Conservation (phyloP, 257 asterid species). For the Salvia splendens region DNA sequence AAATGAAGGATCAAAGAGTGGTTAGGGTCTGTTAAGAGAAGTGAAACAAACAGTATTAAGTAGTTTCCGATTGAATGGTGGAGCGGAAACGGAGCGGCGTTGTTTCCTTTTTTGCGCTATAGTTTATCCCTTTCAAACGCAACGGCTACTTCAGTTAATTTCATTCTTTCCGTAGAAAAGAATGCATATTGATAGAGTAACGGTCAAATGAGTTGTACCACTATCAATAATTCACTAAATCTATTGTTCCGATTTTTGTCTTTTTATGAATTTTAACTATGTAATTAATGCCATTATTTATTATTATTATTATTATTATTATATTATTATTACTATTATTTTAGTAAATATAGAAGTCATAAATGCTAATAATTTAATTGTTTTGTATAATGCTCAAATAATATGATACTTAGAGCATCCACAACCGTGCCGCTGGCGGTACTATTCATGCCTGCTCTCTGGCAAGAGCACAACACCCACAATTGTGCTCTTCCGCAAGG, state of each 20-base stretch:
- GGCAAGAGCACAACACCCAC: too few species aligned
- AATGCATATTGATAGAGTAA: conserved; percentile 42
- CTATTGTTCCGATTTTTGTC: conserved; percentile 39
- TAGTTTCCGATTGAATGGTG: conserved; percentile 11
- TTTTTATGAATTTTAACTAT: background rate
- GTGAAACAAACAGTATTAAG: conserved; percentile 18
- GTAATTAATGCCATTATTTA: too few species aligned
- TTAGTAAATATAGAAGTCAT: too few species aligned
- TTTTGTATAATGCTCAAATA: too few species aligned
- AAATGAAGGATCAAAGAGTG: background rate
- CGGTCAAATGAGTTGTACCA: conserved; percentile 65
- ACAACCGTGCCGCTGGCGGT: too few species aligned
- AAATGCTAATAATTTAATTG: too few species aligned
- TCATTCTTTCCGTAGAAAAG: conserved; percentile 26
- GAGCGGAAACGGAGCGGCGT: conserved; percentile 23
- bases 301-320: background rate
- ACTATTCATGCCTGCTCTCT: too few species aligned
- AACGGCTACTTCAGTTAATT: conserved; percentile 81
- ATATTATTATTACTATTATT: too few species aligned
- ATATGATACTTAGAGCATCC: too few species aligned
- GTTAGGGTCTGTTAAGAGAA: too few species aligned
- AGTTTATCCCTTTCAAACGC: conserved; percentile 44
- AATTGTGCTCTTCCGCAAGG: too few species aligned
- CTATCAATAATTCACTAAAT: too few species aligned
- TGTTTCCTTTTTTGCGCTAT: conserved; percentile 24